These are phyloP conservation scores for Pleurozium schreberi DNA, from an alignment of 225 moss, liverwort and hornwort species.

Conservation along the genomic window DNA sequence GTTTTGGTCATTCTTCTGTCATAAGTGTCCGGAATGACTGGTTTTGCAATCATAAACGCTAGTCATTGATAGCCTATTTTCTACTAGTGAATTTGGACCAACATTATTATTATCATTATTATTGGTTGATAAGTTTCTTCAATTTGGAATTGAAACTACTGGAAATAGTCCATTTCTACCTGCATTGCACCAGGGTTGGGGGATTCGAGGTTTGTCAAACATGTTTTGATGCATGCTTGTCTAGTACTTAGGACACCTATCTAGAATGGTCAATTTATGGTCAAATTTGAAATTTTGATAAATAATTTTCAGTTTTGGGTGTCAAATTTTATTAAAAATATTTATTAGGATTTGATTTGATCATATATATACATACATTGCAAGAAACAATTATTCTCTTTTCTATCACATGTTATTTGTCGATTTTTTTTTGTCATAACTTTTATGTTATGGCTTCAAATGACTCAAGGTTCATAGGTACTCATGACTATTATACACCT, in stretches of 20 bases:
- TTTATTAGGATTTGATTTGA: rapidly evolving
- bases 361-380: rapidly evolving
- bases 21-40: no score
- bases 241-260: rapidly evolving
- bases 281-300: background rate
- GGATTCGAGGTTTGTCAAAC: background rate
- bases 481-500: background rate
- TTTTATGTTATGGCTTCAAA: rapidly evolving
- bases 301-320: background rate
- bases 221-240: rapidly evolving
- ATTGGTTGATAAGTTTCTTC: background rate
- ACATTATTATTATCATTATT: background rate
- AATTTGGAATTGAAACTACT: background rate
- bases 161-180: background rate
- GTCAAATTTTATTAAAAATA: background rate
- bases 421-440: no score
- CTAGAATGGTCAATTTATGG: background rate
- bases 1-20: no score
- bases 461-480: background rate
- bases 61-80: no score
- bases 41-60: no score
- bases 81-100: no score
- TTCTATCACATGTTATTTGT: rapidly evolving
- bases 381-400: background rate
- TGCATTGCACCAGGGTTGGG: rapidly evolving